Evolutionary conservation across 2,329 filamentous ascomycete species (phyloP).

Genomic region (Eutypella sp.): DNA sequence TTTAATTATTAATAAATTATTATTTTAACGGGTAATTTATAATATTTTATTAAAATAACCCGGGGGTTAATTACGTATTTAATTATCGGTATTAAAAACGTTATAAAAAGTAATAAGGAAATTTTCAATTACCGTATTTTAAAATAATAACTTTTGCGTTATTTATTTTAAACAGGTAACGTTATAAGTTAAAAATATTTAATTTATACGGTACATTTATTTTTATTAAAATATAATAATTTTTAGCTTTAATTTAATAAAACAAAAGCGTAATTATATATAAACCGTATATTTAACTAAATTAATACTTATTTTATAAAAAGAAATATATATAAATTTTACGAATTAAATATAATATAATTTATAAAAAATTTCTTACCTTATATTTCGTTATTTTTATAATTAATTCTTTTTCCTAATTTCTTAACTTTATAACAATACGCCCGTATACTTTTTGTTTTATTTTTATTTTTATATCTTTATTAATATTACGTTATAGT

Average conservation of each 20-base stretch:
- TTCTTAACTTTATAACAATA: too few species aligned
- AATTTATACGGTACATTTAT: neutral
- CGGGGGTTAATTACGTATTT: neutral
- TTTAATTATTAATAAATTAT: neutral
- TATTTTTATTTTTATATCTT: too few species aligned
- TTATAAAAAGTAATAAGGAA: neutral
- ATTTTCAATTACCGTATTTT: neutral
- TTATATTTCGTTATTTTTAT: too few species aligned
- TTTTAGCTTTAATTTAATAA: neutral
- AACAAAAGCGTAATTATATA: too few species aligned
- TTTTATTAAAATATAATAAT: neutral
- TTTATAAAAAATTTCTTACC: neutral
- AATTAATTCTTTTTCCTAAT: too few species aligned
- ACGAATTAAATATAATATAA: neutral
- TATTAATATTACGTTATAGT: too few species aligned
- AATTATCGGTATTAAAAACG: neutral
- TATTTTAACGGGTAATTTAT: neutral
- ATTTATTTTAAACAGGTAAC: neutral
- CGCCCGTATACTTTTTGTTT: too few species aligned
- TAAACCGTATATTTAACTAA: too few species aligned
- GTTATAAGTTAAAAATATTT: neutral
- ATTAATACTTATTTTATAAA: neutral
- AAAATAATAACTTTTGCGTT: neutral
- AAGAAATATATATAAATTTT: neutral
- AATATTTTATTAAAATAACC: neutral